A percentile compares a stretch with the other conserved stretches of the same genome.
Evolutionary conservation across 164 flowering plant genomes (phyloP).

Genomic region (Aristolochia fimbriata): DNA sequence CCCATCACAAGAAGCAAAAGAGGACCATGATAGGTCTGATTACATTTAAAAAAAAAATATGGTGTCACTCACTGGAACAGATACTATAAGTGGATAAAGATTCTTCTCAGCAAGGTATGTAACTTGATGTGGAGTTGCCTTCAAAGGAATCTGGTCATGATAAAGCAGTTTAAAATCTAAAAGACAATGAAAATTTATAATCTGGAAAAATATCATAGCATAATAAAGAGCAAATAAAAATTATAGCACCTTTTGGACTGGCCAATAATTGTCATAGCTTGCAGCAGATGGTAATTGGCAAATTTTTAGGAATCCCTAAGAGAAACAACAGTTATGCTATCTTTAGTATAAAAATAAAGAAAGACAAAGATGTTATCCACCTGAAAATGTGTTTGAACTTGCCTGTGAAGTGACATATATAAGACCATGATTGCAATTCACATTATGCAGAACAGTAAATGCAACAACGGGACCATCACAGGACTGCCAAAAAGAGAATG

Average conservation of each 20-base stretch:
- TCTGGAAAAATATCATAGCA: not conserved
- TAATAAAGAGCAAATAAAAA: not conserved
- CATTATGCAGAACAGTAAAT: slow-evolving; percentile 94
- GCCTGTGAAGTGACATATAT: slow-evolving; percentile 97
- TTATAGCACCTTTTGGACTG: slow-evolving; percentile 71
- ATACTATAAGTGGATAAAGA: slow-evolving; percentile 83
- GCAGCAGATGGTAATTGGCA: slow-evolving; percentile 77
- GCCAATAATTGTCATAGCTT: slow-evolving; percentile 93
- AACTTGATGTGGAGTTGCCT: slow-evolving; percentile 96
- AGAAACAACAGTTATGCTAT: not conserved
- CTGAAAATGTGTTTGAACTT: not conserved
- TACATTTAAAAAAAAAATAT: not conserved
- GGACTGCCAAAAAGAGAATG: slow-evolving; percentile 33
- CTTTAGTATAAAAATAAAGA: not conserved
- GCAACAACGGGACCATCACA: slow-evolving; percentile 95
- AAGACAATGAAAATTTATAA: not conserved
- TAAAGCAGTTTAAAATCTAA: not conserved
- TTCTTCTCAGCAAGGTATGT: slow-evolving; percentile 92
- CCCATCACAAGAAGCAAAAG: not conserved
- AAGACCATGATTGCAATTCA: slow-evolving; percentile 93
- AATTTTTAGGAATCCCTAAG: slow-evolving; percentile 86
- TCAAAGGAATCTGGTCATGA: slow-evolving; percentile 66
- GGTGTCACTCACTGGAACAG: slow-evolving; percentile 69
- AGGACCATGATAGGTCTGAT: not conserved
- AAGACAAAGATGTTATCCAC: not conserved